Conservation (phyloP, 129 eudicot genomes). For the Artemisia argyi region DNA sequence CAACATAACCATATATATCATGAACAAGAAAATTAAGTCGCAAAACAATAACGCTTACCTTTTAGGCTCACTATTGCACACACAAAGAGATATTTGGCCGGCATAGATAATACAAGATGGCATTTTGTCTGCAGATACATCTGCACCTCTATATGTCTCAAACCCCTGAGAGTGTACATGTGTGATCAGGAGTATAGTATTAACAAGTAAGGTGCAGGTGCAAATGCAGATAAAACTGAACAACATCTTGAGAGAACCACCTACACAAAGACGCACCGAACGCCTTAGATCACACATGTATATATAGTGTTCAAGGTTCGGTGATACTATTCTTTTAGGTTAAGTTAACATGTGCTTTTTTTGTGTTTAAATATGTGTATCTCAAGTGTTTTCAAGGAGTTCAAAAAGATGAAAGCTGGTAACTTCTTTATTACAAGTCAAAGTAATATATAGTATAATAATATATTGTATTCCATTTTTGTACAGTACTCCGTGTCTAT, state of each 20-base stretch:
- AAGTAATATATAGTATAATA: no score
- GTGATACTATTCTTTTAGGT: conserved; percentile 2
- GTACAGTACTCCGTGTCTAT: no score
- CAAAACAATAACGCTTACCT: no score
- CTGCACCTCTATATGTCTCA: conserved; percentile 42
- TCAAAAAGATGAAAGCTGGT: background rate
- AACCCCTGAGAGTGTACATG: background rate
- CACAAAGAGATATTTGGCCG: no score
- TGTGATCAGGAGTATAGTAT: background rate
- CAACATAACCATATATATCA: no score
- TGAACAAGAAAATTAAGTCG: no score
- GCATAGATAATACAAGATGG: conserved; percentile 15
- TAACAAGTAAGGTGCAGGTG: conserved; percentile 58
- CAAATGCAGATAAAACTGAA: conserved; percentile 54
- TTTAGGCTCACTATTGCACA: no score
- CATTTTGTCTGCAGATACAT: conserved; percentile 41
- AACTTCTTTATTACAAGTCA: no score
- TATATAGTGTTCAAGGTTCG: conserved; percentile 20
- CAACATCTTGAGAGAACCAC: conserved; percentile 24
- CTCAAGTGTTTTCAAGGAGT: no score
- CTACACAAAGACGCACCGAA: conserved; percentile 12
- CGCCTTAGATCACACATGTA: background rate
- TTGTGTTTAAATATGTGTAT: conserved; percentile 16
- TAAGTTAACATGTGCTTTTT: background rate
- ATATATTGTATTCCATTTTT: no score